These are phyloP conservation scores for Acidomyces sp. DNA, from an alignment of 495 filamentous ascomycete species.

Conservation along the genomic window DNA sequence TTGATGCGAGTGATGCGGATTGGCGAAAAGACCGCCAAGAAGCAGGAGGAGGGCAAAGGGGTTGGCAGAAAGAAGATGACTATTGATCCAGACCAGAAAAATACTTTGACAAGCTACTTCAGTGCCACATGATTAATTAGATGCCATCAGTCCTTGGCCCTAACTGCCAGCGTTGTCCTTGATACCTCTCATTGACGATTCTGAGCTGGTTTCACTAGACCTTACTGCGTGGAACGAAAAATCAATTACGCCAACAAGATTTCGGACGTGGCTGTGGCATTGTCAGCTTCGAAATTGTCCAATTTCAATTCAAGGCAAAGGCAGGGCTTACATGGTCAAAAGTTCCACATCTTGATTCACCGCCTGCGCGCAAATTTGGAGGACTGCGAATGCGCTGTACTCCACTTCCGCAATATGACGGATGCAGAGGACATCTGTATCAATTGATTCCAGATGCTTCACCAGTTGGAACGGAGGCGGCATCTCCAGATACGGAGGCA, in stretches of 20 bases:
- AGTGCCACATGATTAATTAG: too few species aligned
- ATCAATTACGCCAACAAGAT: slow-evolving; percentile 69
- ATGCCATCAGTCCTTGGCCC: too few species aligned
- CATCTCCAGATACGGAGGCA: slow-evolving; percentile 32
- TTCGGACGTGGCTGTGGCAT: slow-evolving; percentile 36
- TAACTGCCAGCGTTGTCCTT: too few species aligned
- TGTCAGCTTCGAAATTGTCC: not conserved
- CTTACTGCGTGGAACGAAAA: slow-evolving; percentile 50
- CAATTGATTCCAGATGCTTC: slow-evolving; percentile 26
- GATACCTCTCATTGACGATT: not conserved
- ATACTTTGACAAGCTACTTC: slow-evolving; percentile 39
- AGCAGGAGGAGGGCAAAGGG: slow-evolving; percentile 20
- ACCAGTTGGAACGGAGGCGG: slow-evolving; percentile 22
- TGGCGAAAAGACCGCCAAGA: slow-evolving; percentile 33
- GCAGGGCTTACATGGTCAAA: slow-evolving; percentile 36
- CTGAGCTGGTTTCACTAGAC: not conserved
- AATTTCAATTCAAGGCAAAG: not conserved
- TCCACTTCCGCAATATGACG: slow-evolving; percentile 61
- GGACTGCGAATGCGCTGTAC: slow-evolving; percentile 66
- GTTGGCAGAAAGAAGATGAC: slow-evolving; percentile 24
- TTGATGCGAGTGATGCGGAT: slow-evolving; percentile 40
- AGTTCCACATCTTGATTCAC: slow-evolving; percentile 56
- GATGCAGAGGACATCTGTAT: slow-evolving; percentile 50
- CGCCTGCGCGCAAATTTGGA: slow-evolving; percentile 63
- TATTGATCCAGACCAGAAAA: slow-evolving; percentile 29